Evolutionary conservation across 768 basidiomycete species (phyloP).

Genomic region (Leccinum broughii): DNA sequence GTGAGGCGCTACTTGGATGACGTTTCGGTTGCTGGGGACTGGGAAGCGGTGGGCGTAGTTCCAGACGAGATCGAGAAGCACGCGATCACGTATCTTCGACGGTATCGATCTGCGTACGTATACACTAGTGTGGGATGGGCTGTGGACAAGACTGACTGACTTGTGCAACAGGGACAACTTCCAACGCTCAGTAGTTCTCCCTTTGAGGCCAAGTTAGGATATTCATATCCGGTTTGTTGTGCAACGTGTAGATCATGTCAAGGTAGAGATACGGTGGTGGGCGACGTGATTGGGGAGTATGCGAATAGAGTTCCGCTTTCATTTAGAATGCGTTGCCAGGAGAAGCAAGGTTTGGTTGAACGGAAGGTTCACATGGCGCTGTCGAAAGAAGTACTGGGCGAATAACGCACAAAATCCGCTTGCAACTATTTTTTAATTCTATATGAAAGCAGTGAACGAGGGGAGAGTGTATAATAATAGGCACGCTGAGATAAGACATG

Average conservation of each 20-base stretch:
- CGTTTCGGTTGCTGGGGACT: conserved; percentile 68
- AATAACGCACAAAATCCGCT: conserved; percentile 30
- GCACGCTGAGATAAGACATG: conserved; percentile 30
- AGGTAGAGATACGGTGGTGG: conserved; percentile 15
- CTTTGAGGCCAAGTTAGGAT: conserved; percentile 44
- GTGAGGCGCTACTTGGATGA: conserved; percentile 91
- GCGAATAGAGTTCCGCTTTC: conserved; percentile 30
- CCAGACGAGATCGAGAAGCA: conserved; percentile 86
- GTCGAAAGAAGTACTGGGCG: conserved; percentile 12
- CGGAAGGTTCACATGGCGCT: conserved; percentile 21
- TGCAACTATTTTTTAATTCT: not conserved
- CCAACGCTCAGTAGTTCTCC: conserved; percentile 66
- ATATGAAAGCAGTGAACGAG: conserved; percentile 24
- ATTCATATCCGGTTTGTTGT: conserved; percentile 31
- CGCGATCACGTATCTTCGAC: conserved; percentile 87
- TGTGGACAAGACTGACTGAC: conserved; percentile 15
- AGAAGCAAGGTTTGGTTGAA: conserved; percentile 15
- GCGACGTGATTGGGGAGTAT: conserved; percentile 6
- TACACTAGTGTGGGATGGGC: conserved; percentile 8
- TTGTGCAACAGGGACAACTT: conserved; percentile 56
- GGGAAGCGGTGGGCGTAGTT: conserved; percentile 77
- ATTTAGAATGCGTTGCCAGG: conserved; percentile 33
- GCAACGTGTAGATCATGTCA: conserved; percentile 30
- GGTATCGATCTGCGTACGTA: conserved; percentile 86
- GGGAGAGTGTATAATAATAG: conserved; percentile 33